Evolutionary conservation across 352 stramenopile genomes (phyloP).

Genomic region (Pythium aquatile): DNA sequence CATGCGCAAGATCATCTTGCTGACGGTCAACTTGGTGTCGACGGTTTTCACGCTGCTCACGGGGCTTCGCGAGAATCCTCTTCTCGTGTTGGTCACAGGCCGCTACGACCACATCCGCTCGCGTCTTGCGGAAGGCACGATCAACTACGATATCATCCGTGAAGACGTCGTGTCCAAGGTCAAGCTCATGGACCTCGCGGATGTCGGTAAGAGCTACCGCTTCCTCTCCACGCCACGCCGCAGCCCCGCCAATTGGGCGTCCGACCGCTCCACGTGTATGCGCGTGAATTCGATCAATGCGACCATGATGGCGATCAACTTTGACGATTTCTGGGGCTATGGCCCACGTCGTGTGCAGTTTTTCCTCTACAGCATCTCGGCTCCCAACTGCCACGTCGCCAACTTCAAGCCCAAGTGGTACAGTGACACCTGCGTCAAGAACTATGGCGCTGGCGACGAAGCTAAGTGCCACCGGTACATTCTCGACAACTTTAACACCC

Average conservation of each 20-base stretch:
- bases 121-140: conserved; percentile 29
- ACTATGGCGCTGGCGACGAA: conserved; percentile 13
- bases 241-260: conserved; percentile 14
- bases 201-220: conserved; percentile 26
- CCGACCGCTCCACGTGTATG: conserved; percentile 22
- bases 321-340: conserved; percentile 33
- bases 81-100: conserved; percentile 42
- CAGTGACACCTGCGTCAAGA: conserved; percentile 9
- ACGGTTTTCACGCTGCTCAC: conserved; percentile 49
- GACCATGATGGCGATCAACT: conserved; percentile 26
- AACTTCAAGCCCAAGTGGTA: conserved; percentile 33
- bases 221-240: conserved; percentile 28
- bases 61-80: conserved; percentile 53
- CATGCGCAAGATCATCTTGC: not conserved
- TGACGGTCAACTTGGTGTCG: conserved; percentile 36
- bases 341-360: conserved; percentile 26
- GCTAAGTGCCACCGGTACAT: conserved; percentile 33
- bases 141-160: conserved; percentile 45
- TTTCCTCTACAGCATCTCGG: conserved; percentile 39
- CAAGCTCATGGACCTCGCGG: conserved; percentile 29
- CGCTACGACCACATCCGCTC: conserved; percentile 45
- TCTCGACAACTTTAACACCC: conserved; percentile 29
- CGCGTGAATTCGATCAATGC: conserved; percentile 24
- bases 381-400: conserved; percentile 31
- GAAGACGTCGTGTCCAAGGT: conserved; percentile 32